Evolutionary conservation across 1,139 yeast species (phyloP).

Genomic region (Yamadazyma oceani): DNA sequence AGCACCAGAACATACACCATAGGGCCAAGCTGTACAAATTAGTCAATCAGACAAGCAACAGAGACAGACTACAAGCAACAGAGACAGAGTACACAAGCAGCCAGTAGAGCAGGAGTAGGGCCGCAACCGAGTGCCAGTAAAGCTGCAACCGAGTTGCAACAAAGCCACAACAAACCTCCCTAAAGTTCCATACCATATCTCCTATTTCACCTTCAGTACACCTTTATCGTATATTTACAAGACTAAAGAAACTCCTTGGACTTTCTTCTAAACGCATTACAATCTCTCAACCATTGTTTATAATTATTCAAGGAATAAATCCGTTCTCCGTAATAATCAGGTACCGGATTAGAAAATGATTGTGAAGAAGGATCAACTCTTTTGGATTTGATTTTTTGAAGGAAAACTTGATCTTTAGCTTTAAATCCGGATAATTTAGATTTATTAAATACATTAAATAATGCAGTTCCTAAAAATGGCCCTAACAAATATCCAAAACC

Average conservation of each 20-base stretch:
- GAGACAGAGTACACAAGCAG: too few relatives aligned
- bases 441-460: constrained; percentile 60
- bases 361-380: constrained; percentile 95
- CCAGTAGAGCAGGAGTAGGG: too few relatives aligned
- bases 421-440: constrained; percentile 47
- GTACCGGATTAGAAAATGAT: constrained; percentile 91
- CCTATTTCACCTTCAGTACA: too few relatives aligned
- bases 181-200: too few relatives aligned
- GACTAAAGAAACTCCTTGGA: constrained; percentile 68
- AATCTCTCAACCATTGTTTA: constrained; percentile 94
- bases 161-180: too few relatives aligned
- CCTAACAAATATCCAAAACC: constrained; percentile 81
- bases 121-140: too few relatives aligned
- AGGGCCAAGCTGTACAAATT: too few relatives aligned
- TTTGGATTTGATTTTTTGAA: constrained; percentile 69
- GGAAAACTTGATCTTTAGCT: constrained; percentile 68
- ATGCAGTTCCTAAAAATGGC: constrained; percentile 72
- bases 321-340: constrained; percentile 96
- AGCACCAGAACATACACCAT: too few relatives aligned
- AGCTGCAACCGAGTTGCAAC: too few relatives aligned
- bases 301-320: constrained; percentile 84
- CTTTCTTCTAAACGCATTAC: constrained; percentile 86
- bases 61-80: too few relatives aligned
- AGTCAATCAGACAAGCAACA: too few relatives aligned
- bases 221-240: too few relatives aligned